phyloP scores from a whole-genome alignment of 1,284 basidiomycete species.

The Sanghuangporus sanghuang region DNA sequence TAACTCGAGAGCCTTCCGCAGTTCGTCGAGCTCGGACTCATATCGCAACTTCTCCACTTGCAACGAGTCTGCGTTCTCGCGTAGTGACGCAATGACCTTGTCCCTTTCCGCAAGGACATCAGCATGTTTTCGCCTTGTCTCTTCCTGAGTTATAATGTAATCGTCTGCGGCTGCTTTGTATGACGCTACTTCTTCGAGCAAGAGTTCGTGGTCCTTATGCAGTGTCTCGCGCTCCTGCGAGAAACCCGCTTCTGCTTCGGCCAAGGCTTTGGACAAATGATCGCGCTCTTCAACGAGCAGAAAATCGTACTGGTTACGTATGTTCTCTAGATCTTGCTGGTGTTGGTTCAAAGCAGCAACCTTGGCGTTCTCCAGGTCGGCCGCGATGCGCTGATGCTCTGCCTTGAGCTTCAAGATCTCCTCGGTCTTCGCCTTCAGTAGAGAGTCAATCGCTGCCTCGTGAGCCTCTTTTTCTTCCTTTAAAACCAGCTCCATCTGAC shows the following conservation, averaged over 20 bases:
- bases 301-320: constrained; percentile 33
- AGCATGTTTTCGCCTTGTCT: constrained; percentile 46
- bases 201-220: constrained; percentile 46
- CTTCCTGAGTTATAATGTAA: constrained; percentile 44
- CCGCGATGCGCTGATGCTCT: constrained; percentile 42
- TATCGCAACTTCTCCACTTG: constrained; percentile 51
- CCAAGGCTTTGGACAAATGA: constrained; percentile 33
- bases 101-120: constrained; percentile 47
- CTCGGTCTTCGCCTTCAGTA: constrained; percentile 26
- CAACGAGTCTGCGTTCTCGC: constrained; percentile 41
- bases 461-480: constrained; percentile 20
- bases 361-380: constrained; percentile 38
- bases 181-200: constrained; percentile 57
- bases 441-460: constrained; percentile 23
- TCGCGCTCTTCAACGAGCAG: constrained; percentile 37
- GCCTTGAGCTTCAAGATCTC: constrained; percentile 36
- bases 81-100: constrained; percentile 38
- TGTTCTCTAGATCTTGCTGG: constrained; percentile 35
- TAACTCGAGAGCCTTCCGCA: constrained; percentile 56
- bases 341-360: constrained; percentile 43
- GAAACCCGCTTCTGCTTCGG: constrained; percentile 32
- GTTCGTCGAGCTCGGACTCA: constrained; percentile 45
- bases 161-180: constrained; percentile 59
- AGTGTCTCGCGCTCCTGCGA: constrained; percentile 31
- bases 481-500: background rate